Evolutionary conservation across 202 grass and related monocot genomes (phyloP).

Genomic region (Elaeis oleifera): DNA sequence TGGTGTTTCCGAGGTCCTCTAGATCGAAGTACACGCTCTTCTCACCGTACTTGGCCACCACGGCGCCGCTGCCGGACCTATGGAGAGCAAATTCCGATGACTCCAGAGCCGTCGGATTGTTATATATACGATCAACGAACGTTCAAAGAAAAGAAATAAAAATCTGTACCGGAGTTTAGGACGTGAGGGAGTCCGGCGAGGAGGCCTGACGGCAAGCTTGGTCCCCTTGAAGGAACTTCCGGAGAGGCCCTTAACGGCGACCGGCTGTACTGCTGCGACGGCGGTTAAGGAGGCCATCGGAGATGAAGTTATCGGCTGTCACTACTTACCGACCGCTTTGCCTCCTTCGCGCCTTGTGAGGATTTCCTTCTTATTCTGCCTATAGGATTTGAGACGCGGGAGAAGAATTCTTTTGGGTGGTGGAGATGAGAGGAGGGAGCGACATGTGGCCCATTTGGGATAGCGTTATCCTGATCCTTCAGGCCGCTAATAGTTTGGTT

Average conservation of each 20-base stretch:
- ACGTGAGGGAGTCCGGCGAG: constrained; percentile 29
- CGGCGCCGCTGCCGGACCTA: constrained; percentile 40
- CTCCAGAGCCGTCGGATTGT: neutral
- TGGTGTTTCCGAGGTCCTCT: constrained; percentile 83
- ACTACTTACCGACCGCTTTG: neutral
- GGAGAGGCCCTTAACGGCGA: constrained; percentile 60
- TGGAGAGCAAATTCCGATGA: no score
- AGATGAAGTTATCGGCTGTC: constrained; percentile 6
- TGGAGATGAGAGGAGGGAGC: constrained; percentile 23
- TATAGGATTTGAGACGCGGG: constrained; percentile 33
- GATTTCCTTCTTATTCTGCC: neutral
- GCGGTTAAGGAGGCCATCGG: constrained; percentile 81
- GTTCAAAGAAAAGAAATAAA: neutral
- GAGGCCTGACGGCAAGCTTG: constrained; percentile 48
- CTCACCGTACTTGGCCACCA: constrained; percentile 91
- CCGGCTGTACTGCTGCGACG: constrained; percentile 53
- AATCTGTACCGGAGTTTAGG: constrained; percentile 22
- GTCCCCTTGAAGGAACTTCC: constrained; percentile 77
- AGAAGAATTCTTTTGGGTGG: neutral
- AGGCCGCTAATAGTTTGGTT: neutral
- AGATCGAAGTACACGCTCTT: constrained; percentile 99
- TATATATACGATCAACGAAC: no score
- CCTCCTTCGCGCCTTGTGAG: no score
- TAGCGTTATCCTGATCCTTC: constrained; percentile 56
- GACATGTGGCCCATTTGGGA: constrained; percentile 49